Base-by-base conservation (phyloP, 805 yeast genomes). In the Starmerella riodocensis region DNA sequence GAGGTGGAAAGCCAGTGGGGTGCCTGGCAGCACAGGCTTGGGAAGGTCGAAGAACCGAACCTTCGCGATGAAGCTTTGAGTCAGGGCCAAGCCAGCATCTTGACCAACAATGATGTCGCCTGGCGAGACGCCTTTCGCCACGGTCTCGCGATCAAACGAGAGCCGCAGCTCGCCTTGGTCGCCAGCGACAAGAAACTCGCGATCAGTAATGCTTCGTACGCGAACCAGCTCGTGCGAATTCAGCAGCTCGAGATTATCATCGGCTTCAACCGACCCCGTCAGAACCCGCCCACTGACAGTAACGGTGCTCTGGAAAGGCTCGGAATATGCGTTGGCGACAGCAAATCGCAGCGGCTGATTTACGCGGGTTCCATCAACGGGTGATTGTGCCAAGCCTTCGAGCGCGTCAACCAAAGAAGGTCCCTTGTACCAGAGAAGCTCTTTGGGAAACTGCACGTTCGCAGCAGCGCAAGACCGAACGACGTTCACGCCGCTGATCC, bases 21-120 rank as follows among this genome's bases (percentile, higher is more conserved):
- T 69, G 6, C 96, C 95, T 12, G 78, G 75, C 29, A 85, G 61
- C 33, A 85, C 59, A 0, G 95, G 95, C 47, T 81, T 67, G 26
- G 66, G 67, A 51, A 75, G 55, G 41, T 78, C 78, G 49, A 88
- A 88, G 4, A 78, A 63, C 29, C 68, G 62, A 31, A 83, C 55
- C 39, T 75, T 71, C 32, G 79, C 73, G n/a, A 59, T 59, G 46
- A 74, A 69, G 36, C 62, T 65, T 36, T 65, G 66, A 2, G 66
- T 64, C 16, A 76, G 60, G 16, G 61, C 66, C 19, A 74, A 63
- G 5, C 66, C 62, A 20, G 65, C 62, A 33, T 66, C 68, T 1
- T 66, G 55, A 32, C 69, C 57, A 27, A 76, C 70, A 3, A 73
- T 65, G 29, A 86, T 66, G 49, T 85, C 94, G 29, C 81, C 82